Evolutionary conservation across 2,329 filamentous ascomycete genomes (phyloP).

Genomic region (Chaetomium sp.): DNA sequence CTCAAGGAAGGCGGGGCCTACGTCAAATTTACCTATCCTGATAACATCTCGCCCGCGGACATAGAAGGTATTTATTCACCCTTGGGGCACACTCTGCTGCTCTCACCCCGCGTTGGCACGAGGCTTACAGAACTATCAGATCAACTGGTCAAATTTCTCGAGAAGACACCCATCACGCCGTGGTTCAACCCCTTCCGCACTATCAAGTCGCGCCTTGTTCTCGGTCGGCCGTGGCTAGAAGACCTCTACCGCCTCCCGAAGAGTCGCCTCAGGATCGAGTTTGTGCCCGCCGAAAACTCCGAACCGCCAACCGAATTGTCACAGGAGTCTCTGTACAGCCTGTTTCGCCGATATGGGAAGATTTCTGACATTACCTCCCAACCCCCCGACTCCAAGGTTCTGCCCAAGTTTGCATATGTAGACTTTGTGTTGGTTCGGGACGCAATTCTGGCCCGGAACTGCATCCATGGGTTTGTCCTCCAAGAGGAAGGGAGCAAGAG

Average conservation of each 20-base stretch:
- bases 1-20: slow-evolving; percentile 92
- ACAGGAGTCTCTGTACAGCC: slow-evolving; percentile 81
- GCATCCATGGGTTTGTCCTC: slow-evolving; percentile 82
- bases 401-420: slow-evolving; percentile 77
- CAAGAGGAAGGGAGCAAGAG: slow-evolving; percentile 70
- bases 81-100: background rate
- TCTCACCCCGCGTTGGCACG: background rate
- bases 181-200: slow-evolving; percentile 85
- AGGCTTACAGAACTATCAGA: slow-evolving; percentile 37
- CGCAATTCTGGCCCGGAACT: slow-evolving; percentile 88
- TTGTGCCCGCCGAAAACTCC: slow-evolving; percentile 72
- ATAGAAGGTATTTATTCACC: slow-evolving; percentile 45
- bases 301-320: slow-evolving; percentile 65
- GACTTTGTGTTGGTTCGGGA: slow-evolving; percentile 74
- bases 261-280: slow-evolving; percentile 77
- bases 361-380: slow-evolving; percentile 82
- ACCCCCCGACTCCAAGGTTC: slow-evolving; percentile 79
- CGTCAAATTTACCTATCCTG: slow-evolving; percentile 72
- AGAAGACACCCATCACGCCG: slow-evolving; percentile 72
- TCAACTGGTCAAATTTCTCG: slow-evolving; percentile 63
- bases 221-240: slow-evolving; percentile 89
- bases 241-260: slow-evolving; percentile 85
- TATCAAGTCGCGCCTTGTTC: slow-evolving; percentile 72
- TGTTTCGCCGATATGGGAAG: slow-evolving; percentile 90
- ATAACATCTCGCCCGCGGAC: slow-evolving; percentile 44